phyloP scores from a whole-genome alignment of 495 filamentous ascomycete genomes.

The Penicillium taxi region DNA sequence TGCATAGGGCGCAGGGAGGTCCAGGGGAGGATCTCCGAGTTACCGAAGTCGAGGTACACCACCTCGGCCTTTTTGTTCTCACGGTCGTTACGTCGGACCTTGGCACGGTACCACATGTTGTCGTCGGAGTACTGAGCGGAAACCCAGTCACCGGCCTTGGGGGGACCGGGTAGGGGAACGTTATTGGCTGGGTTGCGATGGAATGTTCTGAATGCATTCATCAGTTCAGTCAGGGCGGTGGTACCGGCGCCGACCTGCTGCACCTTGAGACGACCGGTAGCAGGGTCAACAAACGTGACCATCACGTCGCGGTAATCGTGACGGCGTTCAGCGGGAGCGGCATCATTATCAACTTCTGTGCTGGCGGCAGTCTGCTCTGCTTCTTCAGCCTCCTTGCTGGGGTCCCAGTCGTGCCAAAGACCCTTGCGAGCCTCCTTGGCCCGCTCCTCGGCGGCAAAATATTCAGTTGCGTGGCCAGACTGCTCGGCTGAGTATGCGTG shows the following conservation, averaged over 20 bases:
- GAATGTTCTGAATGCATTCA: constrained; percentile 81
- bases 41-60: constrained; percentile 93
- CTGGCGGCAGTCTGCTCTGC: constrained; percentile 31
- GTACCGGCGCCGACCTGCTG: constrained; percentile 82
- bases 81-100: constrained; percentile 85
- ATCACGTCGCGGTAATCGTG: constrained; percentile 89
- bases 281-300: constrained; percentile 76
- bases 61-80: constrained; percentile 80
- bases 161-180: constrained; percentile 60
- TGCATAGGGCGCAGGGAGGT: constrained; percentile 70
- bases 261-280: constrained; percentile 68
- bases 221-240: constrained; percentile 70
- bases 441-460: constrained; percentile 75
- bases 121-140: constrained; percentile 84
- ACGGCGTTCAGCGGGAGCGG: constrained; percentile 41
- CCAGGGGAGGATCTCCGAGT: constrained; percentile 83
- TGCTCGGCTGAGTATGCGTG: constrained; percentile 95
- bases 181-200: constrained; percentile 70
- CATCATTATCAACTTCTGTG: constrained; percentile 42
- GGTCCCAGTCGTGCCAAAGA: constrained; percentile 91
- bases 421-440: constrained; percentile 84
- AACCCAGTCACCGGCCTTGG: constrained; percentile 86
- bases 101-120: constrained; percentile 87
- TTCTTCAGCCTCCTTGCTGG: constrained; percentile 57
- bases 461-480: constrained; percentile 78